Conservation (phyloP, 305 asterid genomes). For the Rubia peregrina region DNA sequence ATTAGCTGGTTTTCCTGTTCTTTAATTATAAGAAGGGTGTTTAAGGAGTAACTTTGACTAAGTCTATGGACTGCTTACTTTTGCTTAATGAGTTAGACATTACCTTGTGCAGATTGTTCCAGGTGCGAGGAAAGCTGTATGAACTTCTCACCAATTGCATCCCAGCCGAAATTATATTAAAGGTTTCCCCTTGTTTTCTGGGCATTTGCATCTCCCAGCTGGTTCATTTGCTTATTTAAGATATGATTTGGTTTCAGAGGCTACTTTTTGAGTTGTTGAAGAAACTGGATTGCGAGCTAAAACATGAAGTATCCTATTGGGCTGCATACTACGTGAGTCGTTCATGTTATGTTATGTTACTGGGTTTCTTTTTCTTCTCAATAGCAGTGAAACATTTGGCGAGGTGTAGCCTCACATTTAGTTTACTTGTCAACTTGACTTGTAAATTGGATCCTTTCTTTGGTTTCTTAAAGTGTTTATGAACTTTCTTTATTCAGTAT, state of each 20-base stretch:
- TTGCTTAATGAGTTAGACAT: conserved; percentile 9
- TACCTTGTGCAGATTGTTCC: conserved; percentile 58
- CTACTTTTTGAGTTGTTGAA: conserved; percentile 69
- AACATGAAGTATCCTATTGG: conserved; percentile 85
- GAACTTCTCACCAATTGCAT: conserved; percentile 88
- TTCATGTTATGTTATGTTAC: conserved; percentile 5
- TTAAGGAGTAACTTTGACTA: not conserved
- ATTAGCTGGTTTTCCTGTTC: not conserved
- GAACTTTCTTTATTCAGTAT: not conserved
- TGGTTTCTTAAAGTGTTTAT: not conserved
- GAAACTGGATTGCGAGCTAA: conserved; percentile 87
- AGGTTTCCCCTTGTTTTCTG: conserved; percentile 38
- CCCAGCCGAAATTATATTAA: conserved; percentile 81
- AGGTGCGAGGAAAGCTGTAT: conserved; percentile 89
- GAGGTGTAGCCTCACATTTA: not conserved
- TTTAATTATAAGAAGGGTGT: not conserved
- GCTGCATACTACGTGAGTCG: conserved; percentile 92
- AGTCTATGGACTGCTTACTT: not conserved
- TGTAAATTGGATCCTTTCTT: not conserved
- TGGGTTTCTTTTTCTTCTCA: conserved; percentile 9
- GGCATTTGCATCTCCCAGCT: conserved; percentile 9
- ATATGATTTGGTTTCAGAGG: conserved; percentile 48
- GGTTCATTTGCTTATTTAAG: conserved; percentile 10
- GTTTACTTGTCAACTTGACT: not conserved
- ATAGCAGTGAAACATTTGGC: not conserved